Base-by-base conservation (phyloP, 805 yeast species). In the Ogataea thermomethanolica region DNA sequence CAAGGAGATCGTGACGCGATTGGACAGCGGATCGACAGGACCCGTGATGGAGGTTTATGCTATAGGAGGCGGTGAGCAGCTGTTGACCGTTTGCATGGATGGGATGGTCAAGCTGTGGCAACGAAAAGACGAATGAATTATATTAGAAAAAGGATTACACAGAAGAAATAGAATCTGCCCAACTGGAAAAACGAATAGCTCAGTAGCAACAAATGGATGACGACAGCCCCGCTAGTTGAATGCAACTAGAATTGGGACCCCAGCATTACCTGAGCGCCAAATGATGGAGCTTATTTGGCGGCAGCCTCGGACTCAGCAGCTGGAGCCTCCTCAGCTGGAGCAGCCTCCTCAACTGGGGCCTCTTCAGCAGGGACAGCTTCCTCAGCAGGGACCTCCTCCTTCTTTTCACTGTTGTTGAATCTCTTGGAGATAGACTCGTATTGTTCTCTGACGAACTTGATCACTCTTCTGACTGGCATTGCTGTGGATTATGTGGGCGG, bases 11-110 rank as follows among this genome's bases (percentile, higher is more conserved):
- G 65, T 69, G 4, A 58, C 49, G 15, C 32, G 20, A 10, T 33
- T 61, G 17, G 37, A 39, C 44, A 28, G 23, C 27, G 37, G 25
- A 3, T 14, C 29, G 17, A 25, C 29, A 5, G 29, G 40, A 8
- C 60, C 59, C 2, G 67, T 76, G 5, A 55, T 76, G 41, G 71
- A 69, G 29, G 65, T 76, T 2, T 74, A 67, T 37, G 41, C 56
- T 4, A 55, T 45, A 24, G 59, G 64, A 13, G 56, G 55, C 5
- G 80, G 80, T 0, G 30, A 55, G 21, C 11, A 53, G 1, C 47
- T 77, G 44, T 65, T 59, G 1, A 48, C 63, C 1, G 46, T 59
- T 8, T 56, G 65, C 8, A 37, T 64, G 35, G 39, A 50, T 27
- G 71, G 71, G 14, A 53, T 50, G 17, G 30, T 63, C 7, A 28